These are phyloP conservation scores for Parathielavia hyrcaniae DNA, from an alignment of 495 filamentous ascomycete genomes.

Conservation along the genomic window DNA sequence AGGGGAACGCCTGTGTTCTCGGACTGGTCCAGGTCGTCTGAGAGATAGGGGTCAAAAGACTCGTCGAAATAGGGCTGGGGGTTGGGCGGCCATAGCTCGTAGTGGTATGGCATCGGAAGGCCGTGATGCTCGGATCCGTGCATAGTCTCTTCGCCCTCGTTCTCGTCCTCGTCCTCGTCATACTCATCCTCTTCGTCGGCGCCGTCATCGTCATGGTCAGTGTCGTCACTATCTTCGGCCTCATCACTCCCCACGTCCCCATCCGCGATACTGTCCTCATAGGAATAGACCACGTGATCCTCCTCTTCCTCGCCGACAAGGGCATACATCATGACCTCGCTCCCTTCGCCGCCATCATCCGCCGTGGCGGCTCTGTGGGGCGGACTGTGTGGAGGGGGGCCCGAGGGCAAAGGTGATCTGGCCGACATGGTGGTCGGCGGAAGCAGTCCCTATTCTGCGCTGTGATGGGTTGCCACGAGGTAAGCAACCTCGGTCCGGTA, in stretches of 20 bases:
- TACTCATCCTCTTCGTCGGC: conserved; percentile 22
- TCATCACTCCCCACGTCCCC: conserved; percentile 21
- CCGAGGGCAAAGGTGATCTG: conserved; percentile 1
- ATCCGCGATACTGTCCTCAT: conserved; percentile 14
- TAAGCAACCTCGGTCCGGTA: conserved; percentile 6
- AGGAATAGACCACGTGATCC: neutral
- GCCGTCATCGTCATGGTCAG: conserved; percentile 14
- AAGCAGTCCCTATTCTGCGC: neutral
- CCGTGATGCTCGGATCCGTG: conserved; percentile 20
- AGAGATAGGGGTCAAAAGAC: conserved; percentile 19
- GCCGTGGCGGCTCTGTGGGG: conserved; percentile 10
- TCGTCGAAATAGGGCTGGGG: conserved; percentile 6
- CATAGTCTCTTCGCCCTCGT: conserved; percentile 22
- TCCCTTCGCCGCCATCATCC: conserved; percentile 4
- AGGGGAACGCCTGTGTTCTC: conserved; percentile 4
- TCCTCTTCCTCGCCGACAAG: neutral
- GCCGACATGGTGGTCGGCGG: conserved; percentile 9
- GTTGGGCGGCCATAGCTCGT: neutral
- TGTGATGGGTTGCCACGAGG: neutral
- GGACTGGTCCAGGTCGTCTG: conserved; percentile 18
- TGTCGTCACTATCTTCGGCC: conserved; percentile 19
- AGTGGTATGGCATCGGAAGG: conserved; percentile 6
- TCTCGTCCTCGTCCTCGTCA: conserved; percentile 21
- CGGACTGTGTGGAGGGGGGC: neutral
- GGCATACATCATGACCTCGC: conserved; percentile 1